phyloP scores from a whole-genome alignment of 202 grass and related monocot genomes.

The Thinopyrum obtusiflorum region DNA sequence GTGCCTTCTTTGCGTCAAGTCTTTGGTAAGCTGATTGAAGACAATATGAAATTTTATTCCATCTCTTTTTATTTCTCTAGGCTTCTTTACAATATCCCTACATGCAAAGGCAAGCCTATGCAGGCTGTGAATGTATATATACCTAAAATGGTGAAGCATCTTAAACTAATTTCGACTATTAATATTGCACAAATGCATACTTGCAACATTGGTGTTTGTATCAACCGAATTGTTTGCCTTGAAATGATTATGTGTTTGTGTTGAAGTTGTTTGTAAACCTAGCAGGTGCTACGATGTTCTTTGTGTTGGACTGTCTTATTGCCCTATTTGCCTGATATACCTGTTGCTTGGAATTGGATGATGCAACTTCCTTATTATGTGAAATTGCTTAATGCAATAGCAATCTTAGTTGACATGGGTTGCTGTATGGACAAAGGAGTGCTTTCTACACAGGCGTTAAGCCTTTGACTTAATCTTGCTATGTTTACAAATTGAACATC shows the following conservation, averaged over 20 bases:
- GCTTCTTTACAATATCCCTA: conserved; percentile 16
- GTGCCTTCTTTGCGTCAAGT: conserved; percentile 96
- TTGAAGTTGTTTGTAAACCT: conserved; percentile 24
- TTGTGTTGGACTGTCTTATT: not conserved
- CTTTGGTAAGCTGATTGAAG: conserved; percentile 73
- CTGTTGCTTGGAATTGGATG: conserved; percentile 10
- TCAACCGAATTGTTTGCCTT: not conserved
- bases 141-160: conserved; percentile 8
- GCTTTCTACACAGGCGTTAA: not conserved
- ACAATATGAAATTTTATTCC: not conserved
- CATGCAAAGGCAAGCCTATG: conserved; percentile 9
- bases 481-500: not conserved
- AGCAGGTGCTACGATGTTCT: not conserved
- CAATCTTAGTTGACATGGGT: not conserved
- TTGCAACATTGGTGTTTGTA: not conserved
- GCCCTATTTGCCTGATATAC: conserved; percentile 10
- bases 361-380: conserved; percentile 1
- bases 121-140: not conserved
- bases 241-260: not conserved
- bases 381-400: conserved; percentile 14
- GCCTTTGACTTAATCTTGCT: not conserved
- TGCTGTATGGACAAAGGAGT: conserved; percentile 24
- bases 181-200: conserved; percentile 10
- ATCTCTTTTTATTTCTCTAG: conserved; percentile 10
- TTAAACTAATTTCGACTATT: conserved; percentile 15